Evolutionary conservation across 2,329 filamentous ascomycete genomes (phyloP).

Genomic region (Colletotrichum tropicale): DNA sequence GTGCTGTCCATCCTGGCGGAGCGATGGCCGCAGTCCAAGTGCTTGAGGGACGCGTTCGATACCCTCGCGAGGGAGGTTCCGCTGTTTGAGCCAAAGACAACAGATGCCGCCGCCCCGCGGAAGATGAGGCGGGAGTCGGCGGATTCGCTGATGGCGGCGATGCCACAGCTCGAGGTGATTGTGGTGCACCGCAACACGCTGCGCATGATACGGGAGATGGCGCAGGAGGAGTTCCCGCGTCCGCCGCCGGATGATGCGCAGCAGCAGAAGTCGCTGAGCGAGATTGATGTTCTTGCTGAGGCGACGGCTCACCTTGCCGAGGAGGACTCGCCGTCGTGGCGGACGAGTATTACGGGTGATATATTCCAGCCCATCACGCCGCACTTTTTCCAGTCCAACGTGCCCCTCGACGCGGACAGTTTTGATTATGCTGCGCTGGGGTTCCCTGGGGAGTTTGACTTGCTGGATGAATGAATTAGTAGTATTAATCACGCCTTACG

Average conservation of each 20-base stretch:
- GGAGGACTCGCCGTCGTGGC: background rate
- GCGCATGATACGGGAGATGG: background rate
- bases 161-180: background rate
- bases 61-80: constrained; percentile 29
- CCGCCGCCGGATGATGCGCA: background rate
- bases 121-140: background rate
- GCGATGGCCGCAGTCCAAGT: constrained; percentile 37
- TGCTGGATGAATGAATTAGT: background rate
- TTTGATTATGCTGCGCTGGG: background rate
- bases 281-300: background rate
- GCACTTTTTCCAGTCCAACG: background rate
- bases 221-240: background rate
- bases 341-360: background rate
- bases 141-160: background rate
- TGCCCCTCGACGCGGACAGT: background rate
- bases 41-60: constrained; percentile 37
- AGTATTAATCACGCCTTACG: background rate
- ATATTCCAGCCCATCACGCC: constrained; percentile 1
- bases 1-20: constrained; percentile 39
- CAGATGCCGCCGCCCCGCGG: background rate
- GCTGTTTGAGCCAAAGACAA: background rate
- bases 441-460: background rate
- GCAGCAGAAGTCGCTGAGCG: background rate
- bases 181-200: background rate
- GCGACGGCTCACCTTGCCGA: background rate